Evolutionary conservation across 2,329 filamentous ascomycete species (phyloP), one percentile per base, ranked within the genome.

Genomic region (Scedosporium dehoogii): DNA sequence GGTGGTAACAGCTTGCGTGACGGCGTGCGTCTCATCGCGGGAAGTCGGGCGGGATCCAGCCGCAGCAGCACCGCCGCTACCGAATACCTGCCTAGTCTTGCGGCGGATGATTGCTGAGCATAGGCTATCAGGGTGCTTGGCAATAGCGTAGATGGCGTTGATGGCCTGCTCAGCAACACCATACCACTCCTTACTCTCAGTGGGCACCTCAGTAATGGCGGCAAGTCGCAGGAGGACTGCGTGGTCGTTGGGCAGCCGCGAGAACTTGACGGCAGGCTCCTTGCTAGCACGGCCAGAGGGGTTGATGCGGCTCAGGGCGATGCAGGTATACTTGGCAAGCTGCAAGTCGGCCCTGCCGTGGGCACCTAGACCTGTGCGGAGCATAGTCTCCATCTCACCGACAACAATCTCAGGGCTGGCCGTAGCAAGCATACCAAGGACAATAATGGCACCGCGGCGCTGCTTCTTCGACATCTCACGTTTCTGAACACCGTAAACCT

Each of bases 141-240:
- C 92, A 16, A 99, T 81, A 29, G 91, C 86, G 70, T 99, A 99
- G 59, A 99, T 97, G 58, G 94, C 94, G 67, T 90, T 90, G 71
- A 99, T 91, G 7, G 94, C 93, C 75, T 99, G 94, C 72, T 99
- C 96, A 21, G 94, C 92, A 53, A 97, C 87, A 3, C 94, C 94
- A 69, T 90, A 92, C 90, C 94, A 99, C 72, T 99, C 94, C 71
- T 96, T 94, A 76, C 88, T 96, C 64, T 96, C 88, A 0, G 91
- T 93, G 5, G 87, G 82, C 4, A 97, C 86, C 66, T 97, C 91
- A 18, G 89, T 87, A 69, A 97, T 92, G 21, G 89, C 86, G 9
- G 91, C 91, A 7, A 99, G 81, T 69, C 89, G 89, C 3, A 82
- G 79, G 29, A 97, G 79, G 18, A 97, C 89, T 7, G 92, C 91